Percentiles rank a stretch among this genome's conserved stretches.
Evolutionary conservation across 805 yeast genomes (phyloP).

Genomic region (Kluyveromyces lactis): DNA sequence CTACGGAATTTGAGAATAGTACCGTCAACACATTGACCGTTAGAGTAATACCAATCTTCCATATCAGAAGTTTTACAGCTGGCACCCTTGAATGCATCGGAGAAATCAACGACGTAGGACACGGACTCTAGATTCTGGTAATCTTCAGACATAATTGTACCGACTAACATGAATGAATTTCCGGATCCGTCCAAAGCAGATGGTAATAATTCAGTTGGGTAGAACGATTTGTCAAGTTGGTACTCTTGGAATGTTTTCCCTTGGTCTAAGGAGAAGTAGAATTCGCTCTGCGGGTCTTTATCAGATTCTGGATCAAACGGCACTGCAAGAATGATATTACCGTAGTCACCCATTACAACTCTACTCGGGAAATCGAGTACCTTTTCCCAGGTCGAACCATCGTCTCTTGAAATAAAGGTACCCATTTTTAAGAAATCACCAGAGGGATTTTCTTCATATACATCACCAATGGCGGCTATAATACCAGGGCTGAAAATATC

Average conservation of each 20-base stretch:
- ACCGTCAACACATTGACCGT: constrained; percentile 53
- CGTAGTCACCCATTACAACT: constrained; percentile 67
- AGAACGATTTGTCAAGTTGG: constrained; percentile 37
- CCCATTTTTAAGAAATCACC: constrained; percentile 12
- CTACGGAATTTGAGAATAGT: constrained; percentile 54
- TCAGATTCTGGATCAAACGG: constrained; percentile 34
- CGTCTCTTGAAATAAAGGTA: constrained; percentile 66
- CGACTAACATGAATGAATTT: constrained; percentile 44
- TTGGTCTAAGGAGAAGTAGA: constrained; percentile 59
- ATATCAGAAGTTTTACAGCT: constrained; percentile 44
- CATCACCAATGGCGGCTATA: constrained; percentile 15
- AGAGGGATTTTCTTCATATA: constrained; percentile 11
- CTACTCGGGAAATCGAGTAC: constrained; percentile 45
- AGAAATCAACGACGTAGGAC: constrained; percentile 41
- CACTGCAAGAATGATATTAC: constrained; percentile 61
- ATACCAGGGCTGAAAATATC: constrained; percentile 45
- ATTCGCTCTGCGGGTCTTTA: constrained; percentile 28
- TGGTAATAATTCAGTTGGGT: constrained; percentile 34
- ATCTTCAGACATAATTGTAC: constrained; percentile 20
- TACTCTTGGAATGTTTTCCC: constrained; percentile 56
- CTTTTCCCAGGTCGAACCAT: constrained; percentile 64
- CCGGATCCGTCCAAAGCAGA: constrained; percentile 70
- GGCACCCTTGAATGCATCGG: constrained; percentile 40
- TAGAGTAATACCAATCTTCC: constrained; percentile 47
- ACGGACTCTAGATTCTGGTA: constrained; percentile 1